phyloP scores from a whole-genome alignment of 345 rosid species.

The Excoecaria cochinchinensis region DNA sequence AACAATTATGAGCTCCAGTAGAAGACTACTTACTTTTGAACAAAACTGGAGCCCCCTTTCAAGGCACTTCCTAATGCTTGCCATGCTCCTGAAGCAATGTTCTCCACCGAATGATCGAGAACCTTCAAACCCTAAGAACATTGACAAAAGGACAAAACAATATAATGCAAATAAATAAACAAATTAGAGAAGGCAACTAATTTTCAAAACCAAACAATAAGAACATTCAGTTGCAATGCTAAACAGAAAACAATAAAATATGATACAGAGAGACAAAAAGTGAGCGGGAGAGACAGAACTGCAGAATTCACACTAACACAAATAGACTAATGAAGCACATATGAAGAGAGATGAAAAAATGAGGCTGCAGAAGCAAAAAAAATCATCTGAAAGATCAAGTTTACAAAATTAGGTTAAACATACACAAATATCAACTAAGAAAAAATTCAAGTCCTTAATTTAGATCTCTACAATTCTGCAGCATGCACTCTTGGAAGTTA shows the following conservation, averaged over 20 bases:
- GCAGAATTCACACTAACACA: background rate
- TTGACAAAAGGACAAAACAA: background rate
- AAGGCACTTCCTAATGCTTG: slow-evolving; percentile 81
- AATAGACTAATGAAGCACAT: background rate
- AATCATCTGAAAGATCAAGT: background rate
- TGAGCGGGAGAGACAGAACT: background rate
- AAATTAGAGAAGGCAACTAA: background rate
- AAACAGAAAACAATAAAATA: background rate
- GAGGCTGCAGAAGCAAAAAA: background rate
- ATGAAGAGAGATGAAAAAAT: slow-evolving; percentile 9
- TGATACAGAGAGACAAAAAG: background rate
- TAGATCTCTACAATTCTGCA: background rate
- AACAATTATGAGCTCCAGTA: slow-evolving; percentile 7
- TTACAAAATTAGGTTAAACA: background rate
- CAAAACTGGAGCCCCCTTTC: slow-evolving; percentile 70
- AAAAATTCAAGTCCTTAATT: background rate
- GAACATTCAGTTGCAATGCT: background rate
- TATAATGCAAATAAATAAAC: background rate
- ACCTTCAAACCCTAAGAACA: slow-evolving; percentile 69
- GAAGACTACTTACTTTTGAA: slow-evolving; percentile 64
- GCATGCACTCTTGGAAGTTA: background rate
- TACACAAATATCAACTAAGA: background rate
- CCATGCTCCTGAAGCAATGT: slow-evolving; percentile 96
- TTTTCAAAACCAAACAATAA: background rate
- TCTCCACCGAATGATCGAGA: slow-evolving; percentile 90